Base-by-base conservation (phyloP, 768 basidiomycete species). In the Lactifluus hygrophoroides region DNA sequence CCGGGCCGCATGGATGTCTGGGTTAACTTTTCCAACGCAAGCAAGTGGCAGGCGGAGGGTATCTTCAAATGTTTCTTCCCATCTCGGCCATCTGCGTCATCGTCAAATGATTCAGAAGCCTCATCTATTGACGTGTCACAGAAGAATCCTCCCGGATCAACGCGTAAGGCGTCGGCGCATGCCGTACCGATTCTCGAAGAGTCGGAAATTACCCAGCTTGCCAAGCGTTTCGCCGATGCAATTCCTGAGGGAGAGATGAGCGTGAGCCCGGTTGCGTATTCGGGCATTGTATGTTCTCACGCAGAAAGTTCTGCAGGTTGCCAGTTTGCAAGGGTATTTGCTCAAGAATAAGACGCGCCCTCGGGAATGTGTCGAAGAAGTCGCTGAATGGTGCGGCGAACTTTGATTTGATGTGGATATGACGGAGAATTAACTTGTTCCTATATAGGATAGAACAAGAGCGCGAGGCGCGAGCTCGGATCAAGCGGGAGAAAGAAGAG, bases 61-160 rank as follows among this genome's bases (percentile, higher is more conserved):
- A 89, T 93, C 69, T 93, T 91, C 82, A 90, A 90, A 69, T 90
- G 86, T 69, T 91, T 93, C 83, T 93, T 93, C 84, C 88, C 90
- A 2, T 83, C 71, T 71, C 82, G 74, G 54, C 73, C 79, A 4
- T 44, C 60, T 0, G 3, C n/a, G 5, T 14, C 52, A 9, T 28
- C 54, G 14, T 19, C 52, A 1, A 19, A 32, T 40, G 49, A n/a
- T n/a, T n/a, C n/a, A n/a, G n/a, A 51, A 17, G 57, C 67, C 34
- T 35, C 64, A 21, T 60, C 64, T 19, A 27, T 28, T 16, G 82
- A 83, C 64, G 66, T 80, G 14, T 84, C 84, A 6, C 81, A 85
- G 66, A 76, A 80, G 74, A 86, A 88, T 34, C 71, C 82, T 17
- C 78, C 85, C 6, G 84, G 85, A 68, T 82, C 85, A 71, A 90